Evolutionary conservation across 768 basidiomycete genomes (phyloP), one percentile per base, ranked within the genome.

Genomic region (Leccinum uliginosum): DNA sequence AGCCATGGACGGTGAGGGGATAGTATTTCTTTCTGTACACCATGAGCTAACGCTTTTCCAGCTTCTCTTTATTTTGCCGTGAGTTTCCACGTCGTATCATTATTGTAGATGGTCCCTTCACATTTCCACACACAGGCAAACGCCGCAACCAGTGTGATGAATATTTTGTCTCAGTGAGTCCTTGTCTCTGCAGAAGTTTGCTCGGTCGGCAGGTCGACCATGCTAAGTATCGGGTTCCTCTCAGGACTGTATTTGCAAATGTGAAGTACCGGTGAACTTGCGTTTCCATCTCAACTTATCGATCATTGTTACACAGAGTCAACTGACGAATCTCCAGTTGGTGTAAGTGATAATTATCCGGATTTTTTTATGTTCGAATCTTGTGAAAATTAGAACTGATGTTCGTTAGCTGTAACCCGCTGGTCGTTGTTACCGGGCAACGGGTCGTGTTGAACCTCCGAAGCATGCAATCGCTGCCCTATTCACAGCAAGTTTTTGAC

Each of bases 371-470:
- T 38, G 38, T 19, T 9, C 38, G 8, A 9, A 47, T 47, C 2
- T 23, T 46, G 5, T 23, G 17, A 24, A 5, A 21, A 21, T 44
- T 2, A 44, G 6, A 14, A 6, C 30, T 12, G 3, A n/a, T 15
- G 17, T 30, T 21, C 23, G 21, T 61, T 40, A 27, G 34, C 49
- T 17, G 4, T 51, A 5, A 45, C 19, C 65, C 65, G 3, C 6
- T 67, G 1, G 57, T 66, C 21, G 15, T 40, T 11, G 29, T 60
- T 9, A 19, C 30, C 3, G 64, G 64, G 12, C 64, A 65, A 38
- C 65, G 64, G 6, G 48, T 53, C 6, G 57, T 65, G 15, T 55
- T 65, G 17, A 65, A 65, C 30, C 56, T 64, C 21, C 53, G 58
- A n/a, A 40, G 38, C 38, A 40, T 40, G 38, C 38, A 40, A 40